Evolutionary conservation across 1,284 basidiomycete species (phyloP), one percentile per base, ranked within the genome.

Genomic region (Wolfiporia cocos): DNA sequence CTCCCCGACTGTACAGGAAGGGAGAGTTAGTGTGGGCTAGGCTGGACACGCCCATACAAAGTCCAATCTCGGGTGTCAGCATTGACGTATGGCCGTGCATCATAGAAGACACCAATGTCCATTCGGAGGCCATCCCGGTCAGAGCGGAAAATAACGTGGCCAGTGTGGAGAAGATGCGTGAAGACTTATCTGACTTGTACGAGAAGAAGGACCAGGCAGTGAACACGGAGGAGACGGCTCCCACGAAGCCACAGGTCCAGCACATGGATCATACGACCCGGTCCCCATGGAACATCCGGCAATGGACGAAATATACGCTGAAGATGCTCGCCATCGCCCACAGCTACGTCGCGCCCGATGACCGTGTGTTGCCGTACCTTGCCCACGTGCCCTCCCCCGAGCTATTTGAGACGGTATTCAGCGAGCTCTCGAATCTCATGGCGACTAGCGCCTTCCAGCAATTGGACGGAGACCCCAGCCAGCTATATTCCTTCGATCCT

Each of bases 11-110:
- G 69, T 83, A 74, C 53, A 69, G 86, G 44, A 70, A 74, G 23
- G 78, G 77, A 17, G 87, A 91, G 58, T 53, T 89, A 18, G 68
- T 91, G 5, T 91, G 87, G 86, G 83, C 78, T 44, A 67, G 70
- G 14, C 60, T 91, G 23, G 59, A 70, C 29, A 55, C 63, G 3
- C 70, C 80, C 0, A 80, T 88, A 39, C 47, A 55, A 3, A 59
- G 62, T 2, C 63, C 64, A 1, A 54, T 61, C 24, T 32, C 52
- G 7, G 65, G 62, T 14, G 65, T 71, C 36, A 53, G 54, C 15
- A 83, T 90, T 49, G 52, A 61, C 19, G 80, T 78, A 49, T 90
- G 86, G 86, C 86, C 86, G 1, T 83, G 72, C 2, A 54, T 88
- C 15, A 71, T 89, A 9, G 71, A 81, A 15, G 75, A 84, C 44